Evolutionary conservation across 208 protist genomes (phyloP), one percentile per base, ranked within the genome.

Genomic region (Trypanosoma vivax): DNA sequence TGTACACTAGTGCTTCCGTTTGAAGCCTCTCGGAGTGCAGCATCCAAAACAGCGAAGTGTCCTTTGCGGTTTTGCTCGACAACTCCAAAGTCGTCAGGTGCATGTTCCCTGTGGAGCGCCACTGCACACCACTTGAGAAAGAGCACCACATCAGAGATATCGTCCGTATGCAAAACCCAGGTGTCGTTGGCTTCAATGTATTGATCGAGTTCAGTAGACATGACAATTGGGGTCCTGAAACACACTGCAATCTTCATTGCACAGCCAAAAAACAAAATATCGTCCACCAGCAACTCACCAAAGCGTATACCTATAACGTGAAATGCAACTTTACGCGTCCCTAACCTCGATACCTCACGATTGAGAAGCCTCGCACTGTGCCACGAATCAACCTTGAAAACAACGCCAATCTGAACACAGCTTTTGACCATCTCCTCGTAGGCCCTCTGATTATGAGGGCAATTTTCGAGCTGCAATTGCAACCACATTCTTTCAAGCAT

Each of bases 371-470:
- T 75, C 25, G 77, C 84, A 14, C 70, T 89, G 58, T 94, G 83
- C 78, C 83, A 94, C 23, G 73, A 80, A 61, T 94, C 88, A 30
- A 94, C 88, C 48, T 92, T 92, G 18, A 94, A 66, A 39, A 94
- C 68, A 46, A 94, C 75, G 39, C 83, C 83, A 6, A 94, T 59
- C 25, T 94, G 83, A 10, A 84, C 63, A 63, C 83, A 89, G 33
- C 78, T 70, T 37, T 59, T 58, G 35, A 88, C 47, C 33, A 76
- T 52, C 28, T 64, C 37, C 59, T 81, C 72, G 50, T 85, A 86
- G 52, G 65, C 79, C 52, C 77, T 70, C 42, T 80, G 70, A 21
- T 73, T 79, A 16, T 65, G 39, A 19, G 74, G 56, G 13, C 41
- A 51, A 33, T 56, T 50, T 9, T 52, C 48, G 18, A 66, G 70